Evolutionary conservation across 331 rosid genomes (phyloP).

Genomic region (Dryas integrifolia): DNA sequence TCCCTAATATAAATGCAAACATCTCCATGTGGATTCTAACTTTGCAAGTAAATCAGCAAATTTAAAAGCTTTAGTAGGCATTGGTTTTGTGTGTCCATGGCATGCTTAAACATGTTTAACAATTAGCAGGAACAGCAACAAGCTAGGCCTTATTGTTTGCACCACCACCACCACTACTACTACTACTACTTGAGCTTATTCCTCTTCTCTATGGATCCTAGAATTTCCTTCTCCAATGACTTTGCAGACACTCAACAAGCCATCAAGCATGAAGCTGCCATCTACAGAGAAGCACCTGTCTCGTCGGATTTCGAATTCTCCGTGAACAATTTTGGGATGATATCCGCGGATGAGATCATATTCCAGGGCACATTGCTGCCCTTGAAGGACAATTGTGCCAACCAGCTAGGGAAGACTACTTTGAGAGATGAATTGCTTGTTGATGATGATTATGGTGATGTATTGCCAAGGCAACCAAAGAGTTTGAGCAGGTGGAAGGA

Average conservation of each 20-base stretch:
- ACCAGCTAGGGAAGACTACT: slow-evolving; percentile 49
- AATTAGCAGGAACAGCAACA: slow-evolving; percentile 31
- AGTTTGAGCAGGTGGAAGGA: slow-evolving; percentile 71
- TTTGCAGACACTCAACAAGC: slow-evolving; percentile 67
- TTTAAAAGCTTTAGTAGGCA: slow-evolving; percentile 19
- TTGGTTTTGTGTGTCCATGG: slow-evolving; percentile 34
- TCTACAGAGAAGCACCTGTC: slow-evolving; percentile 87
- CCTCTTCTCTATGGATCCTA: slow-evolving; percentile 64
- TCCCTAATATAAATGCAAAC: slow-evolving; percentile 46
- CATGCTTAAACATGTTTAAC: slow-evolving; percentile 41
- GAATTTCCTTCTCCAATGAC: slow-evolving; percentile 93
- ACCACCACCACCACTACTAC: neutral
- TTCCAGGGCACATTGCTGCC: slow-evolving; percentile 83
- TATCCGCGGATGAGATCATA: slow-evolving; percentile 76
- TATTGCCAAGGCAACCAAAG: slow-evolving; percentile 52
- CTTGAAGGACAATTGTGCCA: slow-evolving; percentile 38
- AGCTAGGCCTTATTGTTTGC: neutral
- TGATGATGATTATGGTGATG: slow-evolving; percentile 47
- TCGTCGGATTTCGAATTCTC: slow-evolving; percentile 93
- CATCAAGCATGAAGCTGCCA: slow-evolving; percentile 48
- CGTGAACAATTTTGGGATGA: slow-evolving; percentile 65
- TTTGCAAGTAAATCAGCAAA: slow-evolving; percentile 25
- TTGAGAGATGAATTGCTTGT: slow-evolving; percentile 71
- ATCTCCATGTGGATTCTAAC: slow-evolving; percentile 63
- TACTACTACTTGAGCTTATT: no score